Evolutionary conservation across 257 asterid species (phyloP).

Genomic region (Fraxinus quadrangulata): DNA sequence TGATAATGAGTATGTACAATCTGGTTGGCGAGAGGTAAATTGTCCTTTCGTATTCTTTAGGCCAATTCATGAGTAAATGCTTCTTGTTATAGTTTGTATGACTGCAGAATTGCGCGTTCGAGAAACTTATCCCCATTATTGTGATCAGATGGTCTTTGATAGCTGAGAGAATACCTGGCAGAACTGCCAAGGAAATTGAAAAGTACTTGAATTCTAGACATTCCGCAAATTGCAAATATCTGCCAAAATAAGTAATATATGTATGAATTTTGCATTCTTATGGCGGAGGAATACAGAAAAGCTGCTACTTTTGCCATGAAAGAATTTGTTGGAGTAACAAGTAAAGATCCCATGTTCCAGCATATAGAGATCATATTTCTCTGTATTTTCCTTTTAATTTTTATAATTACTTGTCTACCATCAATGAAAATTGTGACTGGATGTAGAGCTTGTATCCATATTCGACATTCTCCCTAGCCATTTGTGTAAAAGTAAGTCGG

Average conservation of each 20-base stretch:
- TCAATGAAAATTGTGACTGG: too few relatives aligned
- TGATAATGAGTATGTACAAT: conserved; percentile 36
- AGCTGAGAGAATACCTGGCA: conserved; percentile 67
- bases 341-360: background rate
- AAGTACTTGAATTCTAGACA: conserved; percentile 40
- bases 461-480: background rate
- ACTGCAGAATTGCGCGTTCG: too few relatives aligned
- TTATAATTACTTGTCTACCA: too few relatives aligned
- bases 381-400: too few relatives aligned
- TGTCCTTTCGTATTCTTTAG: background rate
- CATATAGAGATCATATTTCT: too few relatives aligned
- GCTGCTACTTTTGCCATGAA: background rate
- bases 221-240: background rate
- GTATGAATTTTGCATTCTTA: background rate
- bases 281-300: background rate
- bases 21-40: conserved; percentile 32
- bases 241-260: background rate
- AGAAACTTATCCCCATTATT: background rate
- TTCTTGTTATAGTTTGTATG: too few relatives aligned
- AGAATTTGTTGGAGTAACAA: too few relatives aligned
- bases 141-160: conserved; percentile 49
- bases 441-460: background rate
- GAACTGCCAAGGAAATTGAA: conserved; percentile 52
- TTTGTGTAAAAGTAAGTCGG: too few relatives aligned
- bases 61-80: too few relatives aligned